Percentiles rank a stretch among this genome's conserved stretches.
Conservation (phyloP, 306 rosid species). For the Prunus kanzakura region DNA sequence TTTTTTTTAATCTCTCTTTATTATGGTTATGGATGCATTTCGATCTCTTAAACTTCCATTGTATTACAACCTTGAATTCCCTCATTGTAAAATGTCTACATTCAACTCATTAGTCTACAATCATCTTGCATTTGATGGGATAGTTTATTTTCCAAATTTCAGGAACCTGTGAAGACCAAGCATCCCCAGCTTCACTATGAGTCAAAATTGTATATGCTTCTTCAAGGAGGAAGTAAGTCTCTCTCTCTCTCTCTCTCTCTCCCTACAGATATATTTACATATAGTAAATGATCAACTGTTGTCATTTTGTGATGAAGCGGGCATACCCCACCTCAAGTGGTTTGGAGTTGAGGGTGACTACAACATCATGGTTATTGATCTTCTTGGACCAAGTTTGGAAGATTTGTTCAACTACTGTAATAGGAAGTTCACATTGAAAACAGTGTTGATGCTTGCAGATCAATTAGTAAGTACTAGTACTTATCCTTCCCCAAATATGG, state of each 20-base stretch:
- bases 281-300: constrained; percentile 24
- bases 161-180: constrained; percentile 95
- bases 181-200: constrained; percentile 99
- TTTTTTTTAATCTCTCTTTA: background rate
- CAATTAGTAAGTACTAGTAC: constrained; percentile 66
- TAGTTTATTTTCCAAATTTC: constrained; percentile 15
- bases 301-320: constrained; percentile 60
- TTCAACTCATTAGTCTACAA: background rate
- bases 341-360: constrained; percentile 96
- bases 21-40: background rate
- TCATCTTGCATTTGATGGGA: background rate
- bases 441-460: constrained; percentile 99
- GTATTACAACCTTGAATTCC: background rate
- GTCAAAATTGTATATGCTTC: constrained; percentile 95
- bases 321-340: constrained; percentile 99
- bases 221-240: constrained; percentile 98
- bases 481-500: constrained; percentile 13
- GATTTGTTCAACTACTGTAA: constrained; percentile 97
- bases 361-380: constrained; percentile 95
- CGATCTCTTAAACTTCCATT: background rate
- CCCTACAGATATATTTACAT: constrained; percentile 5
- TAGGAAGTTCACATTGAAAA: constrained; percentile 78
- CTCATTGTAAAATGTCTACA: background rate
- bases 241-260: background rate
- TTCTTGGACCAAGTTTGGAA: constrained; percentile 99